phyloP scores from a whole-genome alignment of 805 yeast genomes.

The Yamadazyma sp. region DNA sequence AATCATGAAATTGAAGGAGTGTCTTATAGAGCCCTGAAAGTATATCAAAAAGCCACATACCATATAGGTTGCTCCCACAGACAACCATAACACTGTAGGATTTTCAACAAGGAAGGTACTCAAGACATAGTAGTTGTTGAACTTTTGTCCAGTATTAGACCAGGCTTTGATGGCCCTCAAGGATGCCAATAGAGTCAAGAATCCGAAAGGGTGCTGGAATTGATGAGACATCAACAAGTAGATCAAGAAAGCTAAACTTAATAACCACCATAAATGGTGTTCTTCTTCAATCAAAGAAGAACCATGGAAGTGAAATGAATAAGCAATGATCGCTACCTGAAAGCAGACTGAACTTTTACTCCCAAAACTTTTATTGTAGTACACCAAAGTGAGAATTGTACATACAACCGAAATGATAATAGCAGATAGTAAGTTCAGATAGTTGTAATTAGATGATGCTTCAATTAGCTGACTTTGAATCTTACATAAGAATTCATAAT shows the following conservation, averaged over 20 bases:
- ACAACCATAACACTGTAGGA: constrained; percentile 45
- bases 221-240: constrained; percentile 6
- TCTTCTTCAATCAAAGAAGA: constrained; percentile 84
- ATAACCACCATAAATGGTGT: constrained; percentile 91
- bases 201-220: constrained; percentile 6
- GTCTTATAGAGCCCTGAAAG: constrained; percentile 25
- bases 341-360: constrained; percentile 2
- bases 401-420: constrained; percentile 30
- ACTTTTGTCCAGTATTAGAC: constrained; percentile 90
- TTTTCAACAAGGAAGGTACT: constrained; percentile 40
- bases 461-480: constrained; percentile 54
- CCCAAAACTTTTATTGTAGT: constrained; percentile 18
- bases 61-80: constrained; percentile 43
- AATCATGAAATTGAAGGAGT: constrained; percentile 14
- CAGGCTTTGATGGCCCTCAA: constrained; percentile 72
- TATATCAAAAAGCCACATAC: constrained; percentile 19
- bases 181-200: constrained; percentile 25
- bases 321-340: constrained; percentile 24
- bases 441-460: constrained; percentile 73
- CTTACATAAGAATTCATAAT: constrained; percentile 35
- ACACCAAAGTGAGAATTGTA: constrained; percentile 25
- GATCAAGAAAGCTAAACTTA: constrained; percentile 21
- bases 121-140: constrained; percentile 39
- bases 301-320: constrained; percentile 79
- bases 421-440: constrained; percentile 42